Conservation (phyloP, 495 filamentous ascomycete species). For the Penicillium turbatum region DNA sequence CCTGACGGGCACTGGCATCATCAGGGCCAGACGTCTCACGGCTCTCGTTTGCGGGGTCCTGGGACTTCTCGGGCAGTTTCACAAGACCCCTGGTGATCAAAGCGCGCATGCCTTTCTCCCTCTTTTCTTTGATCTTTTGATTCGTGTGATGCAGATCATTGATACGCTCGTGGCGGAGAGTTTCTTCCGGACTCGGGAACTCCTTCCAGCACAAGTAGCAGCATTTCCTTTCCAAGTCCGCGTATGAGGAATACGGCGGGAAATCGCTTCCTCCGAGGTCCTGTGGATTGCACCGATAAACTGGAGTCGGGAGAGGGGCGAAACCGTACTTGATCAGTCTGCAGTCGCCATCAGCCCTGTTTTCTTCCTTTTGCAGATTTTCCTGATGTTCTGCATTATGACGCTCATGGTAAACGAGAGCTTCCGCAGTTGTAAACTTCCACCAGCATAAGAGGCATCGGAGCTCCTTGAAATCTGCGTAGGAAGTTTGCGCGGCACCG, state of each 20-base stretch:
- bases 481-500: neutral
- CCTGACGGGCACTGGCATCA: constrained; percentile 39
- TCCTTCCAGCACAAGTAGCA: neutral
- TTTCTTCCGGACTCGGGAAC: neutral
- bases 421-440: neutral
- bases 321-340: neutral
- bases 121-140: neutral
- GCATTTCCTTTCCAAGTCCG: neutral
- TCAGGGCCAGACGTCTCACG: constrained; percentile 69
- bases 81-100: neutral
- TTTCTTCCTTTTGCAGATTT: neutral
- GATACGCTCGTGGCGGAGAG: neutral
- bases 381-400: neutral
- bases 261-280: neutral
- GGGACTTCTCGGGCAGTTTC: constrained; percentile 35
- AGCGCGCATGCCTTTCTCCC: neutral
- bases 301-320: neutral
- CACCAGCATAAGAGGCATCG: neutral
- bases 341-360: neutral
- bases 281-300: neutral
- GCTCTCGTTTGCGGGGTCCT: constrained; percentile 80
- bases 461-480: neutral
- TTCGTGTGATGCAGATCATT: neutral
- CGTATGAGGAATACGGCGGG: neutral
- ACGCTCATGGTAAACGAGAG: neutral